phyloP scores from a whole-genome alignment of 2,329 filamentous ascomycete species.

The Ophiostoma ips region DNA sequence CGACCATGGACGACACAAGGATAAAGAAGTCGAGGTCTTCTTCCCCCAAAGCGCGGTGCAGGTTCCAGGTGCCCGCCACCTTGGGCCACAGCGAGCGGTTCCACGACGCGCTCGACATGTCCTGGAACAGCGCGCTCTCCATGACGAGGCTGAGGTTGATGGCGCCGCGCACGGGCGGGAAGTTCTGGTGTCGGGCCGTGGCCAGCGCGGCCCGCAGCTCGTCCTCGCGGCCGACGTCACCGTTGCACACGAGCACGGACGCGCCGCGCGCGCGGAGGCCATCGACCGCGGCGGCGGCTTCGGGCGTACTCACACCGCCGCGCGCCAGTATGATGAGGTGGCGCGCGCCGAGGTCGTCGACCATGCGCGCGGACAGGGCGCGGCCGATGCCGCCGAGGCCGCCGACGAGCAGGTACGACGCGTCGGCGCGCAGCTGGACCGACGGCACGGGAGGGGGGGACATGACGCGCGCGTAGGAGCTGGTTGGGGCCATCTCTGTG shows the following conservation, averaged over 20 bases:
- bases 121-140: constrained; percentile 13
- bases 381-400: constrained; percentile 19
- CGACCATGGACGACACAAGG: constrained; percentile 22
- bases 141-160: constrained; percentile 13
- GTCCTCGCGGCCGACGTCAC: constrained; percentile 10
- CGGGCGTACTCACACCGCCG: constrained; percentile 5
- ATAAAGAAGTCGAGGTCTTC: constrained; percentile 24
- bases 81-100: constrained; percentile 18
- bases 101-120: constrained; percentile 12
- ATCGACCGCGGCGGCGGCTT: constrained; percentile 5
- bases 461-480: constrained; percentile 7
- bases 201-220: constrained; percentile 9
- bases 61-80: constrained; percentile 25
- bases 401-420: constrained; percentile 18
- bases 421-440: constrained; percentile 7
- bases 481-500: not conserved
- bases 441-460: not conserved
- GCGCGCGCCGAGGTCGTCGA: constrained; percentile 10
- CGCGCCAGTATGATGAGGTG: constrained; percentile 12
- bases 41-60: constrained; percentile 18
- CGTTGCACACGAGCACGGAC: constrained; percentile 7
- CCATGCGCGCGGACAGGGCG: constrained; percentile 17
- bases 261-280: constrained; percentile 6
- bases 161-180: constrained; percentile 11
- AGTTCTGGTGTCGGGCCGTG: constrained; percentile 3